Percentiles rank a stretch among this genome's conserved stretches.
phyloP scores from a whole-genome alignment of 2,329 filamentous ascomycete genomes.

The Triangularia setosa region DNA sequence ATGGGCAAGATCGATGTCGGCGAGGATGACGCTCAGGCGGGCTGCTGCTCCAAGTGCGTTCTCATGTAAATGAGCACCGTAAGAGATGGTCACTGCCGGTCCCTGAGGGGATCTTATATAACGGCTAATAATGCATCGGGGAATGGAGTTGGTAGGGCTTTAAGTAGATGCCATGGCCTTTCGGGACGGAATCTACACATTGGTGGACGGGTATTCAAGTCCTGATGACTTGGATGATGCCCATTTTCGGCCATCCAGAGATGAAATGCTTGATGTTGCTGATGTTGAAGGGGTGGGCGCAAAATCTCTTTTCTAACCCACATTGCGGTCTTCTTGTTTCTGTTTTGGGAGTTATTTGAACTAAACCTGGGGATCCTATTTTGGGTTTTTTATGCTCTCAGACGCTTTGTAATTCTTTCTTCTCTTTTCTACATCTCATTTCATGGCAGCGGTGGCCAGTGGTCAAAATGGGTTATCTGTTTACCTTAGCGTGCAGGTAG shows the following conservation, averaged over 20 bases:
- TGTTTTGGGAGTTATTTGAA: slow-evolving; percentile 2
- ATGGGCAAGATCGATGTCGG: slow-evolving; percentile 75
- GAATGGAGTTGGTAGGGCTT: background rate
- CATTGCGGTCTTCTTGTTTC: slow-evolving; percentile 1
- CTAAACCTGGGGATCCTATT: background rate
- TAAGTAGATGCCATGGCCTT: background rate
- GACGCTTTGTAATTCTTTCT: background rate
- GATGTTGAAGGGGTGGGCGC: background rate
- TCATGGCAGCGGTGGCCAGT: background rate
- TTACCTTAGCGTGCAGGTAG: background rate
- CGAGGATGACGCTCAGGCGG: slow-evolving; percentile 61
- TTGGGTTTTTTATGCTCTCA: background rate
- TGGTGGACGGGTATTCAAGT: background rate
- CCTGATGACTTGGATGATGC: background rate
- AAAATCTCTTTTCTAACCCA: background rate
- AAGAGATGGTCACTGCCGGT: background rate
- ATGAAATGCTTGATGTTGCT: background rate
- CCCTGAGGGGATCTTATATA: background rate
- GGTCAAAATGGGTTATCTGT: background rate
- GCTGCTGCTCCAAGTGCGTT: slow-evolving; percentile 83
- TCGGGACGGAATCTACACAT: background rate
- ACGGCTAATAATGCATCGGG: background rate
- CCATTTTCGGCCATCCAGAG: background rate
- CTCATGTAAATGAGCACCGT: slow-evolving; percentile 65
- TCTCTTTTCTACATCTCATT: background rate